Conservation (phyloP, 495 filamentous ascomycete species). For the Bathelium albidoporum region DNA sequence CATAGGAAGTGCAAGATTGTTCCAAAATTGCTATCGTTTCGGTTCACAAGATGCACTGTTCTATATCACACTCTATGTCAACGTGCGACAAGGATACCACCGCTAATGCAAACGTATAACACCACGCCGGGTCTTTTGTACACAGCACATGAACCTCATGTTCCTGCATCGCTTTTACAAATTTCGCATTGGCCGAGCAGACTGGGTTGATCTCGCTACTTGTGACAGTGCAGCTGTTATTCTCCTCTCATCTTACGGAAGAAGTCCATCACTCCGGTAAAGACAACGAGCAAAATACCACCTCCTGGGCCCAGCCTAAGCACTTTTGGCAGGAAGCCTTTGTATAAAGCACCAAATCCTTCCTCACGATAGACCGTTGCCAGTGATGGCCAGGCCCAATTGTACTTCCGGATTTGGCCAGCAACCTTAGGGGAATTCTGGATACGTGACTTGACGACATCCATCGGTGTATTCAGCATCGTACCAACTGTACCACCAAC, state of each 20-base stretch:
- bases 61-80: not conserved
- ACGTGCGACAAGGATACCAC: not conserved
- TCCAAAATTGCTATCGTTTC: not conserved
- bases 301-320: slow-evolving; percentile 78
- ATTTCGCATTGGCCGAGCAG: no score
- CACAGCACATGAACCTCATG: not conserved
- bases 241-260: slow-evolving; percentile 50
- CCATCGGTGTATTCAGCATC: slow-evolving; percentile 90
- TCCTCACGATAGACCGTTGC: slow-evolving; percentile 85
- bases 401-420: slow-evolving; percentile 81
- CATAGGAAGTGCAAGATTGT: not conserved
- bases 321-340: slow-evolving; percentile 96
- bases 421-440: slow-evolving; percentile 80
- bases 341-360: slow-evolving; percentile 85
- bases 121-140: not conserved
- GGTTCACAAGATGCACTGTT: not conserved
- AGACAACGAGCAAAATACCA: slow-evolving; percentile 87
- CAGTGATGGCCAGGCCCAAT: slow-evolving; percentile 88
- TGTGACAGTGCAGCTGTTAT: no score
- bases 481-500: slow-evolving; percentile 89
- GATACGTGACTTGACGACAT: slow-evolving; percentile 95
- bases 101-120: not conserved
- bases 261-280: slow-evolving; percentile 89
- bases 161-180: no score
- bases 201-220: no score